Evolutionary conservation across 192 early-diverging fungal species (phyloP), one percentile per base, ranked within the genome.

Genomic region (Podila clonocystis): DNA sequence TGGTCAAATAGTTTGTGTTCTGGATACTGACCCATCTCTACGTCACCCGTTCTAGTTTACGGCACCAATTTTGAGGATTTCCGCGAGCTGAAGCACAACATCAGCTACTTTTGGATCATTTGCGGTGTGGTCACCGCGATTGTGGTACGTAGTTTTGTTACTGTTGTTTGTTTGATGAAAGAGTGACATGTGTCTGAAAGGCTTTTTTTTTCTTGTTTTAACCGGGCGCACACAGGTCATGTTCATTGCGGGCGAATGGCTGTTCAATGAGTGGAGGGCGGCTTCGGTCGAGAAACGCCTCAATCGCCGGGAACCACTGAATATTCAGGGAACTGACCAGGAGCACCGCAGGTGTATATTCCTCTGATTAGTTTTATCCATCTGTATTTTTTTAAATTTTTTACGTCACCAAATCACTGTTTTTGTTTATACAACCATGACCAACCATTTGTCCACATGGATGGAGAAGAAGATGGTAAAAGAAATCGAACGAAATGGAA

Each of bases 1-100:
- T 24, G 52, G 15, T 68, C 34, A 36, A 11, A 36, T 36, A 36
- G 24, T 20, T 31, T 26, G 24, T 7, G 26, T 24, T 41, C 0
- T 1, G 28, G 19, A 3, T 24, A 50, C 62, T 29, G 52, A 26
- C 34, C 17, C 12, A 2, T 50, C 63, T 62, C 65, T 65, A 30
- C 58, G 3, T 19, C 48, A 13, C 13, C 13, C 13, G 1, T 20
- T 9, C 19, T 30, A 86, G 84, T 76, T 20, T 87, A 73, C 30
- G 85, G 88, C 22, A 89, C 88, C 65, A 89, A 89, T 73, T 89
- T 89, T 41, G 9, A 50, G 7, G 22, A 77, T 17, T 89, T 89
- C 26, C 82, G 85, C 1, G 85, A 73, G 50, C 30, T 87, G 20
- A 17, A 31, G 13, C 26, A 87, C 17, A 30, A 38, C 11, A 58